These are phyloP conservation scores for Nannizzia gypsea DNA, from an alignment of 2,329 filamentous ascomycete genomes.

Conservation along the genomic window DNA sequence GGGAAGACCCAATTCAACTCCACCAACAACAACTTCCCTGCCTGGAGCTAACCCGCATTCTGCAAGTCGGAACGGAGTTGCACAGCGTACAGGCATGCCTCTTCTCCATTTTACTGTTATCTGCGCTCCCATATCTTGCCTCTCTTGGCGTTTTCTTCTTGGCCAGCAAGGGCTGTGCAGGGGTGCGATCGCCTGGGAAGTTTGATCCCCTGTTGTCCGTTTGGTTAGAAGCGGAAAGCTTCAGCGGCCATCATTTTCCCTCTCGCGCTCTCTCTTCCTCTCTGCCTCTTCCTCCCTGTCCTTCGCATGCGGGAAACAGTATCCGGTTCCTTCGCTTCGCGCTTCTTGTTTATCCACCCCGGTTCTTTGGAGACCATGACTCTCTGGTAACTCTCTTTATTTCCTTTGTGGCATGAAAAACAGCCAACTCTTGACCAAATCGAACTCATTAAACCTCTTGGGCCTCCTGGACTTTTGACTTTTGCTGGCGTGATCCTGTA, in stretches of 20 bases:
- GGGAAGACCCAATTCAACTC: background rate
- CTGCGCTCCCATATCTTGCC: background rate
- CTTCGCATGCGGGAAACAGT: background rate
- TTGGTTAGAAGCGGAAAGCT: conserved; percentile 5
- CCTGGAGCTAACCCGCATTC: background rate
- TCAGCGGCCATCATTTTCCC: background rate
- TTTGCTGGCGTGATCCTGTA: background rate
- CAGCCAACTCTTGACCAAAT: too few species aligned
- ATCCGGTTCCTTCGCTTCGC: background rate
- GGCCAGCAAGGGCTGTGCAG: background rate
- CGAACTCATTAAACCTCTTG: background rate
- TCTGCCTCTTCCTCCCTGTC: too few species aligned
- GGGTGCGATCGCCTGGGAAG: background rate
- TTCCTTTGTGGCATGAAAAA: background rate
- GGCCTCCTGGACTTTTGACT: conserved; percentile 1
- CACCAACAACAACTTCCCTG: background rate
- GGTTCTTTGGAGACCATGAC: background rate
- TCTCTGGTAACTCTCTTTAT: background rate
- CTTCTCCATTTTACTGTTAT: background rate
- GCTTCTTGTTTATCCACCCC: background rate
- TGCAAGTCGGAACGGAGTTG: background rate
- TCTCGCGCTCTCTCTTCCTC: background rate
- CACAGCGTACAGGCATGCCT: background rate
- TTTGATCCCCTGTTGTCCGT: background rate
- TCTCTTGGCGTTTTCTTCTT: background rate